Percentiles rank a stretch among this genome's conserved stretches.
phyloP scores from a whole-genome alignment of 257 asterid genomes.

The Lithospermum erythrorhizon region DNA sequence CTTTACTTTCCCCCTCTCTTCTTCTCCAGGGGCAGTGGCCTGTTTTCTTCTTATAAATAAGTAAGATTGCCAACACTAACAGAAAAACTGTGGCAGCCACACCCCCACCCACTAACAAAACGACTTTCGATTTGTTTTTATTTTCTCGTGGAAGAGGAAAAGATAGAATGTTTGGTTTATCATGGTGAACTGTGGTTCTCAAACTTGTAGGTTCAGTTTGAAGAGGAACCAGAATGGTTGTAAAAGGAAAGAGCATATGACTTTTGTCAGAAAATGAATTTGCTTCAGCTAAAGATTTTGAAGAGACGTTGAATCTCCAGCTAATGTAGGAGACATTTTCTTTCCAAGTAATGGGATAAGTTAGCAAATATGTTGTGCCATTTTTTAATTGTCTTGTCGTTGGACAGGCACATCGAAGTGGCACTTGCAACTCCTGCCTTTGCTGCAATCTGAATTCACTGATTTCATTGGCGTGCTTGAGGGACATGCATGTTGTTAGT shows the following conservation, averaged over 20 bases:
- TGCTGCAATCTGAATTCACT: constrained; percentile 9
- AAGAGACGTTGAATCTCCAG: constrained; percentile 27
- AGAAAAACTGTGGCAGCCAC: constrained; percentile 6
- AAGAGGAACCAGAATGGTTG: constrained; percentile 13
- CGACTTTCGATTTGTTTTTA: not conserved
- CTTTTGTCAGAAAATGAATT: constrained; percentile 25
- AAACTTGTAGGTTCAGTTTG: constrained; percentile 2
- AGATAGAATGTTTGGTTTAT: not conserved
- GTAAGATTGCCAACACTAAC: not conserved
- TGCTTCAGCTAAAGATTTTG: constrained; percentile 20
- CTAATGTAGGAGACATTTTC: constrained; percentile 26
- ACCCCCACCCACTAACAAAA: constrained; percentile 4
- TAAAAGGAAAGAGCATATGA: constrained; percentile 16
- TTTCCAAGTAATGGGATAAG: constrained; percentile 26
- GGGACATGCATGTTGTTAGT: constrained; percentile 32
- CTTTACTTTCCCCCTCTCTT: not conserved
- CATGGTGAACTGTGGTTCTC: not conserved
- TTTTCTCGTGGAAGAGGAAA: not conserved
- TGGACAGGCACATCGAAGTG: constrained; percentile 53
- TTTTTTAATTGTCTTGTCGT: constrained; percentile 20
- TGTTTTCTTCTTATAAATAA: constrained; percentile 1
- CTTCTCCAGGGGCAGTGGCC: not conserved
- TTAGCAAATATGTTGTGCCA: constrained; percentile 28
- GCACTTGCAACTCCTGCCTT: constrained; percentile 29
- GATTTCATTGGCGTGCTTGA: constrained; percentile 13